A percentile compares a stretch with the other conserved stretches of the same genome.
Conservation (phyloP, 345 rosid species). For the Limnanthes douglasii region DNA sequence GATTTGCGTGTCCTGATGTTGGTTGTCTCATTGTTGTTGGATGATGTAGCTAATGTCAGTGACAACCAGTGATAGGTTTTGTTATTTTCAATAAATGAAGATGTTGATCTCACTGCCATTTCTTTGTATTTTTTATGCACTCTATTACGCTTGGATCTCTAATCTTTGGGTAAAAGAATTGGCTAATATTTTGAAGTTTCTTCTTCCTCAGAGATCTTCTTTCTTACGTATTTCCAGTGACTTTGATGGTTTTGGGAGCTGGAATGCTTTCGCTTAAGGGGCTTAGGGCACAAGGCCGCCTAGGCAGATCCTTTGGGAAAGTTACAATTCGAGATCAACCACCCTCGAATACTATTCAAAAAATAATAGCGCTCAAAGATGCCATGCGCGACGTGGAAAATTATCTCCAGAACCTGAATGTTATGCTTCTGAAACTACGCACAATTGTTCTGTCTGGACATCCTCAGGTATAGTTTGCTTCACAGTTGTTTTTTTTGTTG, state of each 20-base stretch:
- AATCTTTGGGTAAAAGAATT: no score
- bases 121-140: no score
- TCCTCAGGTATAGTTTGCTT: conserved; percentile 58
- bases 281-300: conserved; percentile 83
- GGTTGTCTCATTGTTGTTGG: no score
- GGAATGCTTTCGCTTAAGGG: conserved; percentile 80
- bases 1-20: no score
- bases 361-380: conserved; percentile 82
- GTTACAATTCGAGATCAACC: conserved; percentile 86
- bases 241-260: conserved; percentile 48
- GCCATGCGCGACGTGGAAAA: conserved; percentile 82
- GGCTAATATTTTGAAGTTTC: neutral
- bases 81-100: neutral
- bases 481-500: neutral
- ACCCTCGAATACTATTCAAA: conserved; percentile 90
- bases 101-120: neutral
- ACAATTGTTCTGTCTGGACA: conserved; percentile 76
- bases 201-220: conserved; percentile 51
- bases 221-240: conserved; percentile 47
- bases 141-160: no score
- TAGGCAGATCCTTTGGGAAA: conserved; percentile 78
- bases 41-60: conserved; percentile 2
- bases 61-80: conserved; percentile 5
- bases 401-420: conserved; percentile 77
- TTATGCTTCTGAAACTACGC: conserved; percentile 59